These are phyloP conservation scores for Yamadazyma trypodendri DNA, from an alignment of 1,139 yeast genomes.

Conservation along the genomic window DNA sequence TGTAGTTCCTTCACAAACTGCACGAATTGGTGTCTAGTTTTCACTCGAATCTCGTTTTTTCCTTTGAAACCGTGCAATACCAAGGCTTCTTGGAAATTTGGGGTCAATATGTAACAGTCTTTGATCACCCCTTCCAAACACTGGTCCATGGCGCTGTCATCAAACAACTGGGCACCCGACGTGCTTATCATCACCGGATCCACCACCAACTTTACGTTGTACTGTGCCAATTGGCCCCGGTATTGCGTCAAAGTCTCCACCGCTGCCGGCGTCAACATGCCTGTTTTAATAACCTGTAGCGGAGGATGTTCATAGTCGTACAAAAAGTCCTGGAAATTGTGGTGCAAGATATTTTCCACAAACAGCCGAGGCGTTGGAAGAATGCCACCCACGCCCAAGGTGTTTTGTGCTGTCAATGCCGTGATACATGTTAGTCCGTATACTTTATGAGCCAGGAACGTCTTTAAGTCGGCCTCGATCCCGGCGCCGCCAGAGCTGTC, in stretches of 20 bases:
- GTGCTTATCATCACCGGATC: constrained; percentile 89
- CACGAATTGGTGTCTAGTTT: constrained; percentile 6
- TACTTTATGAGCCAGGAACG: constrained; percentile 74
- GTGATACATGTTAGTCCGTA: constrained; percentile 81
- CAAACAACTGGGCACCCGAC: constrained; percentile 62
- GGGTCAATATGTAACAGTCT: constrained; percentile 67
- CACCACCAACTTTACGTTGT: constrained; percentile 48
- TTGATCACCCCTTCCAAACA: constrained; percentile 50
- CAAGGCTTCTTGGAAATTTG: constrained; percentile 70
- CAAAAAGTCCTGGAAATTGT: constrained; percentile 62
- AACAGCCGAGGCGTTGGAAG: constrained; percentile 45
- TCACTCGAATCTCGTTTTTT: constrained; percentile 5
- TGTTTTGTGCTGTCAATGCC: constrained; percentile 84
- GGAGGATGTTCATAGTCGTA: constrained; percentile 26
- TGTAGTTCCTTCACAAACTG: constrained; percentile 46
- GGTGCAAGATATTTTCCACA: constrained; percentile 47
- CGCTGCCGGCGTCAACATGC: constrained; percentile 68
- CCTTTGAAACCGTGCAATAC: constrained; percentile 6
- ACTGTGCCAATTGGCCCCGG: constrained; percentile 25
- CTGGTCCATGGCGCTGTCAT: constrained; percentile 43
- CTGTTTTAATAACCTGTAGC: constrained; percentile 74
- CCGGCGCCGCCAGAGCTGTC: constrained; percentile 97
- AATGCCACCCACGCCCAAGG: constrained; percentile 55
- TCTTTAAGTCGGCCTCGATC: constrained; percentile 87
- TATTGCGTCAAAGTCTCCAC: constrained; percentile 45